Evolutionary conservation across 768 basidiomycete species (phyloP).

Genomic region (Lentinula detonsa): DNA sequence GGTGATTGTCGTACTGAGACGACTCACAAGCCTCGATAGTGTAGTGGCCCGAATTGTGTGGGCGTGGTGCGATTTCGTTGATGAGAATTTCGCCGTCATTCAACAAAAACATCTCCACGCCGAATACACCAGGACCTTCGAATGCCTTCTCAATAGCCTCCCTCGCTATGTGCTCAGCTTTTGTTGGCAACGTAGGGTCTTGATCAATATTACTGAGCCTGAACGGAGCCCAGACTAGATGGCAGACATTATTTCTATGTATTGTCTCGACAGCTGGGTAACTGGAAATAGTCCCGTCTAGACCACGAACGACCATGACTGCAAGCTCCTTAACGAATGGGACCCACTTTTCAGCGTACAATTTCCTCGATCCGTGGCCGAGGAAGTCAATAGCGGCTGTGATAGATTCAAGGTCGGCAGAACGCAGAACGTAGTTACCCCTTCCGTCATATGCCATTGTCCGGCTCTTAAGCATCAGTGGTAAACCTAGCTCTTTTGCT

Average conservation of each 20-base stretch:
- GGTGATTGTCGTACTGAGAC: constrained; percentile 96
- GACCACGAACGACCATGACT: constrained; percentile 91
- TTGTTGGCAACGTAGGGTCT: constrained; percentile 35
- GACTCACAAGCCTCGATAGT: constrained; percentile 97
- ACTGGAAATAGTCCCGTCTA: constrained; percentile 63
- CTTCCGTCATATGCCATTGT: constrained; percentile 94
- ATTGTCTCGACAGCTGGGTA: constrained; percentile 95
- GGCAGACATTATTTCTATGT: constrained; percentile 90
- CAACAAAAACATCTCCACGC: constrained; percentile 97
- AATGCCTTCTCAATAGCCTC: constrained; percentile 64
- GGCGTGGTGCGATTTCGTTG: constrained; percentile 97
- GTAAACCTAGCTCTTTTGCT: constrained; percentile 61
- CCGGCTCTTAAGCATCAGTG: constrained; percentile 94
- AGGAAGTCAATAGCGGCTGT: constrained; percentile 25
- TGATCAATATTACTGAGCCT: constrained; percentile 33
- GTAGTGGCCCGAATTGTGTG: constrained; percentile 98
- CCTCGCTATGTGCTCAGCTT: constrained; percentile 74
- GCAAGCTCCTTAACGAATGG: constrained; percentile 87
- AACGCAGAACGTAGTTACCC: constrained; percentile 78
- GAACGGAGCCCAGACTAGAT: constrained; percentile 87
- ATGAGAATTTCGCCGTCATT: constrained; percentile 79
- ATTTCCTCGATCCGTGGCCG: constrained; percentile 56
- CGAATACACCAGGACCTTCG: constrained; percentile 89
- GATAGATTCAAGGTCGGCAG: constrained; percentile 34
- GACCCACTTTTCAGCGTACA: constrained; percentile 95